Base-by-base conservation (phyloP, 129 eudicot genomes). In the Tagetes erecta region DNA sequence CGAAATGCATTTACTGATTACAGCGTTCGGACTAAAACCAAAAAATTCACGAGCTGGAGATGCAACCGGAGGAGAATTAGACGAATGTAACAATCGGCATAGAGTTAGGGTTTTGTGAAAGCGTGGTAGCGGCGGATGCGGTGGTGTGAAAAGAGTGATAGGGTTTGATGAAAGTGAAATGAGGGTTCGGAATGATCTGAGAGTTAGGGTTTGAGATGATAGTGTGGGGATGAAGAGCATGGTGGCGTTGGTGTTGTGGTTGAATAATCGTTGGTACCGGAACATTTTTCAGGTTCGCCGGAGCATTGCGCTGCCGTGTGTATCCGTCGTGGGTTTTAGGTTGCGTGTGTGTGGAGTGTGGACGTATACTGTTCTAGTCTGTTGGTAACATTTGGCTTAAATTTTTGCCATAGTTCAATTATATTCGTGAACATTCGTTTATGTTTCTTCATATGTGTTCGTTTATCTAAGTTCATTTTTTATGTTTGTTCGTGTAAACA, bases 1-100 rank as follows among this genome's bases (percentile, higher is more conserved):
- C 27, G 91, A 88, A 31, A 83, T 55, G 68, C 83, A 87, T 72
- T 80, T 84, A 30, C 83, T 57, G 42, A 45, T 50, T 5, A 71
- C 71, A 31, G 80, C 76, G 40, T 50, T 73, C 63, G 78, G 37
- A 44, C 47, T 59, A 42, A 69, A 58, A 8, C 76, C 39, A 38
- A 55, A 55, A 2, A 84, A 71, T 33, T 75, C 75, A 65, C 80
- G 80, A 11, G 67, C 78, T 34, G 46, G 30, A 1, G 66, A 30
- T 12, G 67, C 39, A 44, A 56, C 36, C 40, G 67, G 82, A 51
- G 80, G 47, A n/a, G 75, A 27, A 10, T 31, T 77, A 14, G 76
- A 73, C 6, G 72, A 73, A 76, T 50, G 72, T 41, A 70, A 76
- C 10, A 51, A 62, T 1, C 55, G 73, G 56, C 71, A 52, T 47